Base-by-base conservation (phyloP, 1,284 basidiomycete genomes). In the Lentinula novae-zelandiae region DNA sequence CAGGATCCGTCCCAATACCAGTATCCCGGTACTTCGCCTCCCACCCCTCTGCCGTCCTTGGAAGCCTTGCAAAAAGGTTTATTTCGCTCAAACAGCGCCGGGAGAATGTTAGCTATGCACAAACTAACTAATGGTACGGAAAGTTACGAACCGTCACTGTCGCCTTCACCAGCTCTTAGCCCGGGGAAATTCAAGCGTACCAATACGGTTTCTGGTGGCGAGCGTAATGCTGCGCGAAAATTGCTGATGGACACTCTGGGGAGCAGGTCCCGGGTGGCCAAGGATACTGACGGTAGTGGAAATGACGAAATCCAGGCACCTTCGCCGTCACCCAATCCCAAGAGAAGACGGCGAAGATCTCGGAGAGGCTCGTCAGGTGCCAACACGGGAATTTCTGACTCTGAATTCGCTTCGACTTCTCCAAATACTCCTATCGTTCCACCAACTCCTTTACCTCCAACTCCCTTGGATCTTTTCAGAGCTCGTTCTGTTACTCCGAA, bases 171-270 rank as follows among this genome's bases (percentile, higher is more conserved):
- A 12, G 81, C 84, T 5, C 80, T 84, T 27, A 79, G 80, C 20
- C 75, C 74, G 27, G 71, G 75, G 3, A 81, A 80, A 64, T 75
- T 92, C 22, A 77, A 75, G 61, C 80, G 90, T 61, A 92, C 87
- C 68, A 92, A 92, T 68, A 93, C 90, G 12, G 84, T 92, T 15
- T 82, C 90, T 0, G 90, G 89, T 3, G 89, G 89, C 15, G 90
- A 92, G 67, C 75, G 90, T 27, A 79, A 81, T 49, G 88, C 83
- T 40, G 90, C 86, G 8, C 80, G 91, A 46, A 79, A 82, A 66
- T 76, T 84, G 61, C 77, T 92, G 74, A 76, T 91, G 48, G 82
- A 78, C 62, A 78, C 83, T 10, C 75, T 92, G 17, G 81, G 80
- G n/a, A 82, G 82, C 58, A 78, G 90, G 64, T 60, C 62, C 5